These are phyloP conservation scores for Pythium aristosporum DNA, from an alignment of 352 stramenopile genomes.

Conservation along the genomic window DNA sequence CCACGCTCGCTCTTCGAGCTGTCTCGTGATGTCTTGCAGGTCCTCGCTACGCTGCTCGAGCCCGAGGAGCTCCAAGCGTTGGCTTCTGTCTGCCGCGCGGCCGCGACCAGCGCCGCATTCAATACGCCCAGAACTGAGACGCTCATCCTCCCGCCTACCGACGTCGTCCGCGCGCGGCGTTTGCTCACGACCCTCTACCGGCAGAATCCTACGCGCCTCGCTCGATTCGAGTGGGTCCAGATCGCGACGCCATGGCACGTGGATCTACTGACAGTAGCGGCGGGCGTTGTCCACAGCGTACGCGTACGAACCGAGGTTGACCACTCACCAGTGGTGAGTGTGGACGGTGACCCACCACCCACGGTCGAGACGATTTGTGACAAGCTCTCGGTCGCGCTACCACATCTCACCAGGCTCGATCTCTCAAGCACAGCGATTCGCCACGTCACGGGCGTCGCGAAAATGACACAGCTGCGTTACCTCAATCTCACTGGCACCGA, in stretches of 20 bases:
- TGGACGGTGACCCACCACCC: no score
- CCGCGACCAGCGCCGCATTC: neutral
- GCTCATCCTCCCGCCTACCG: neutral
- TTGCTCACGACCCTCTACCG: neutral
- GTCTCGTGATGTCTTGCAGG: neutral
- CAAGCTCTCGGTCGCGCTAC: neutral
- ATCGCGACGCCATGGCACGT: neutral
- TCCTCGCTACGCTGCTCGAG: neutral
- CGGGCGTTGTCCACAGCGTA: neutral
- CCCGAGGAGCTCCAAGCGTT: neutral
- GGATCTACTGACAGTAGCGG: neutral
- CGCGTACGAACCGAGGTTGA: neutral
- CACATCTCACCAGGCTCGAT: neutral
- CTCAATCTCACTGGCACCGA: neutral
- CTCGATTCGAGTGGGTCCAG: neutral
- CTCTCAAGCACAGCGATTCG: neutral
- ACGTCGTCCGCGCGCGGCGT: neutral
- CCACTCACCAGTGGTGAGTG: no score
- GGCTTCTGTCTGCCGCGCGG: neutral
- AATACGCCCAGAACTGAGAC: neutral
- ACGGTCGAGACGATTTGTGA: neutral
- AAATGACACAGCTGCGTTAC: neutral
- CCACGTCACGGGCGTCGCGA: neutral
- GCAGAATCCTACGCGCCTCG: neutral
- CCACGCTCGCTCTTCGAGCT: neutral